These are phyloP conservation scores for Taxawa tesnikishii DNA, from an alignment of 2,329 filamentous ascomycete species.

Conservation along the genomic window DNA sequence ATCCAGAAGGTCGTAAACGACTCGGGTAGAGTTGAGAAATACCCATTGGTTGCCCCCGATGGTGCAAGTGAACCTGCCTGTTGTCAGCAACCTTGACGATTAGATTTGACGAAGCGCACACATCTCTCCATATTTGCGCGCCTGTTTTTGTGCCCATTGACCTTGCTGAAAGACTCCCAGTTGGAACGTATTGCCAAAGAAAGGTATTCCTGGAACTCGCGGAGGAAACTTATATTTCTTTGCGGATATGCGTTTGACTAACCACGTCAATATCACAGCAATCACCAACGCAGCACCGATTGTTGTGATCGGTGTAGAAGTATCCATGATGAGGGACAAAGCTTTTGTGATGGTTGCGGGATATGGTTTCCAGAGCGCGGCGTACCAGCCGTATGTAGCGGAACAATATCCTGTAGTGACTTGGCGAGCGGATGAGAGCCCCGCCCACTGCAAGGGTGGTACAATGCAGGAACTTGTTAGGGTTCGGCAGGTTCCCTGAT, in stretches of 20 bases:
- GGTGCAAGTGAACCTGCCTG: slow-evolving; percentile 18
- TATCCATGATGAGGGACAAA: no score
- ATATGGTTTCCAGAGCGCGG: no score
- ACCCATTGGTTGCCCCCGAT: slow-evolving; percentile 28
- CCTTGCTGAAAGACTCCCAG: slow-evolving; percentile 3
- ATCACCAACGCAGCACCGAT: no score
- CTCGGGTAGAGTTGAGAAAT: slow-evolving; percentile 27
- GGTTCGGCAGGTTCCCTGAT: no score
- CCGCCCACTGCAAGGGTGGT: no score
- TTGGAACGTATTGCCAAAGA: slow-evolving; percentile 5
- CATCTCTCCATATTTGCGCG: slow-evolving; percentile 5
- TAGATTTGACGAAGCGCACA: background rate
- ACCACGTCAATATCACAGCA: no score
- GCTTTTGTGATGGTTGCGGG: no score
- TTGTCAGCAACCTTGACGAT: background rate
- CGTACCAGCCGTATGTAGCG: no score
- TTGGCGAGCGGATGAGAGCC: no score
- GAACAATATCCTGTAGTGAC: no score
- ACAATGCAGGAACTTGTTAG: no score
- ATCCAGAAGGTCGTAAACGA: slow-evolving; percentile 33
- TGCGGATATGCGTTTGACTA: background rate
- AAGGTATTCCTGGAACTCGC: slow-evolving; percentile 3
- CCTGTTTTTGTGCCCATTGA: slow-evolving; percentile 4
- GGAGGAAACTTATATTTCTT: slow-evolving; percentile 4
- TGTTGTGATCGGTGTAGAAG: no score